phyloP scores from a whole-genome alignment of 2,329 filamentous ascomycete species.

The Periconia sp. region DNA sequence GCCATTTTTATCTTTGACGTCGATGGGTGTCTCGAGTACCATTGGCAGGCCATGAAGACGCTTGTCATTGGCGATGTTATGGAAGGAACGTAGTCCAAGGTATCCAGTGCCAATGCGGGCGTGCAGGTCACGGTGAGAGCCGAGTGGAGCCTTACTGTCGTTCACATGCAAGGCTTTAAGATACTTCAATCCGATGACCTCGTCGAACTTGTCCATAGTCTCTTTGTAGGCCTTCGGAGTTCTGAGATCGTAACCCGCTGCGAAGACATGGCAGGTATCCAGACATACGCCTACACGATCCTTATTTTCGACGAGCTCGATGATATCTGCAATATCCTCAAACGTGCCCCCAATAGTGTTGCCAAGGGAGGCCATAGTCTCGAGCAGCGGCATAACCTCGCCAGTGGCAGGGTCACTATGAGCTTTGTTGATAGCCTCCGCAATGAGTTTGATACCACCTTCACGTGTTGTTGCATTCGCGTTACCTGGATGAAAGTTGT shows the following conservation, averaged over 20 bases:
- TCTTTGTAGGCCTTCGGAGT: conserved; percentile 73
- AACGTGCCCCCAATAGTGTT: conserved; percentile 87
- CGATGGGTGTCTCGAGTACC: conserved; percentile 95
- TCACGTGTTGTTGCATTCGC: conserved; percentile 69
- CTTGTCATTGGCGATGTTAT: conserved; percentile 84
- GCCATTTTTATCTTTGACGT: conserved; percentile 69
- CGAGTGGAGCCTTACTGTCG: conserved; percentile 90
- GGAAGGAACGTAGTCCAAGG: conserved; percentile 86
- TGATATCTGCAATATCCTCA: conserved; percentile 85
- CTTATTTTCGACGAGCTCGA: conserved; percentile 80
- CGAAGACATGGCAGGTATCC: conserved; percentile 96
- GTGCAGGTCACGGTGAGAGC: conserved; percentile 84
- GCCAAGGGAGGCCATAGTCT: conserved; percentile 90
- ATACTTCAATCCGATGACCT: conserved; percentile 77
- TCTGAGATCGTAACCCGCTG: conserved; percentile 88
- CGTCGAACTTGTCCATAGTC: conserved; percentile 78
- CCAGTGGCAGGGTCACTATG: conserved; percentile 71
- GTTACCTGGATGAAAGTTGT: conserved; percentile 97
- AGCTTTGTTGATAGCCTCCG: conserved; percentile 79
- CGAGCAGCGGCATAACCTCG: conserved; percentile 80
- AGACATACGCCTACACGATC: conserved; percentile 88
- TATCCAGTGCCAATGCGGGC: conserved; percentile 97
- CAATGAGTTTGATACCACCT: conserved; percentile 79
- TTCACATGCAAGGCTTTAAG: conserved; percentile 90
- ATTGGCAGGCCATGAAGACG: conserved; percentile 81